Evolutionary conservation across 176 grass and related monocot genomes (phyloP).

Genomic region (Musa troglodytarum): DNA sequence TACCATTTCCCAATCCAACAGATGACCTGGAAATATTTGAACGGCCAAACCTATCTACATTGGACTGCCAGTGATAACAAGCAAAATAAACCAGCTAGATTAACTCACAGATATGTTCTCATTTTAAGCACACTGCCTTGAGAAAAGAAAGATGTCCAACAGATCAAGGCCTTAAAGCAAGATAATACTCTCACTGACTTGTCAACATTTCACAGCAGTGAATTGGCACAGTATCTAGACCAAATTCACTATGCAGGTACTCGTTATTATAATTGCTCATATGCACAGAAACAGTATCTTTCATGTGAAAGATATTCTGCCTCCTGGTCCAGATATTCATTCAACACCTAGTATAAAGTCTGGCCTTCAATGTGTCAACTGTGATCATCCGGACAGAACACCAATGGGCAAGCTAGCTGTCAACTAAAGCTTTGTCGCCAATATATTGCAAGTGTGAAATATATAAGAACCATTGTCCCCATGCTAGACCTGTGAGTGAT

Average conservation of each 20-base stretch:
- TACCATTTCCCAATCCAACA: not conserved
- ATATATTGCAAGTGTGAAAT: slow-evolving; percentile 89
- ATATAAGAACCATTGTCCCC: slow-evolving; percentile 82
- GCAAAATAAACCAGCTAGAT: not conserved
- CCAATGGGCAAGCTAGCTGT: not conserved
- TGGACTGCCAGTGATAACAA: not conserved
- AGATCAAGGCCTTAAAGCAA: too few relatives aligned
- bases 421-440: slow-evolving; percentile 20
- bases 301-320: too few relatives aligned
- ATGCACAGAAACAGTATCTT: not conserved
- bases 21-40: not conserved
- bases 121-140: not conserved
- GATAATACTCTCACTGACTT: too few relatives aligned
- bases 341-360: too few relatives aligned
- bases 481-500: slow-evolving; percentile 51
- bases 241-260: not conserved
- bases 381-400: not conserved
- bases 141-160: too few relatives aligned
- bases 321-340: not conserved
- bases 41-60: not conserved
- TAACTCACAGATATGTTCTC: not conserved
- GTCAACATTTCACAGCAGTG: too few relatives aligned
- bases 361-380: not conserved
- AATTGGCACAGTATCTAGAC: too few relatives aligned
- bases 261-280: not conserved